Base-by-base conservation (phyloP, 2,329 filamentous ascomycete species). In the Sporothrix euskadiensis region DNA sequence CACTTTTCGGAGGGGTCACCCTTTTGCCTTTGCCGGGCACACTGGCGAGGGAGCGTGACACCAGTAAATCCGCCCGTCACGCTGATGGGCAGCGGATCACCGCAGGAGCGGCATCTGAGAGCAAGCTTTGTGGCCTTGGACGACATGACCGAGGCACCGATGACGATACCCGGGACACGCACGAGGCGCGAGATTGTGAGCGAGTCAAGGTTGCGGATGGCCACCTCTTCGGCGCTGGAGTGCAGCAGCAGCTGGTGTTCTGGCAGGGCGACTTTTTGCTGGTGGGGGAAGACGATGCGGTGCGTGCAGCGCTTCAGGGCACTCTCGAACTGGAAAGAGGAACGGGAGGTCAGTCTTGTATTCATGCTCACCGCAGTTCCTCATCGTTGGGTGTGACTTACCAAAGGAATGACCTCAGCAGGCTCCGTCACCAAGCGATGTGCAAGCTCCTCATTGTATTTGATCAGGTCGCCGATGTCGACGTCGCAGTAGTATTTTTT, bases 401-500 rank as follows among this genome's bases (percentile, higher is more conserved):
- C 94, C 71, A 98, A 85, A 74, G 96, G 95, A 74, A 99, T 96
- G 73, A 97, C 92, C 73, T 98, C 94, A 63, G 91, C 92, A 4
- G 96, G 97, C 80, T 98, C 94, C 68, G 92, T 96, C 26, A 92
- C 92, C 75, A 99, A 86, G 80, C 91, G 90, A 82, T 98, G 93
- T 39, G 95, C 96, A 74, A 99, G 87, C 81, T 98, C 94, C 83
- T 98, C 95, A 80, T 97, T 96, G 84, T 94, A 98, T 75, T 92
- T 96, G 81, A 98, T 98, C 74, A 99, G 85, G 81, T 99, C 95
- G 75, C 92, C 93, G 78, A 99, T 93, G 81, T 99, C 94, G 80
- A 99, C 89, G 81, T 99, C 95, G 85, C 96, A 98, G 82, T 91
- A 98, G 84, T 94, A 98, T 78, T 94, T 94, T 81, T 97, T 96